These are phyloP conservation scores for Favolaschia claudopus DNA, from an alignment of 768 basidiomycete genomes.

Conservation along the genomic window DNA sequence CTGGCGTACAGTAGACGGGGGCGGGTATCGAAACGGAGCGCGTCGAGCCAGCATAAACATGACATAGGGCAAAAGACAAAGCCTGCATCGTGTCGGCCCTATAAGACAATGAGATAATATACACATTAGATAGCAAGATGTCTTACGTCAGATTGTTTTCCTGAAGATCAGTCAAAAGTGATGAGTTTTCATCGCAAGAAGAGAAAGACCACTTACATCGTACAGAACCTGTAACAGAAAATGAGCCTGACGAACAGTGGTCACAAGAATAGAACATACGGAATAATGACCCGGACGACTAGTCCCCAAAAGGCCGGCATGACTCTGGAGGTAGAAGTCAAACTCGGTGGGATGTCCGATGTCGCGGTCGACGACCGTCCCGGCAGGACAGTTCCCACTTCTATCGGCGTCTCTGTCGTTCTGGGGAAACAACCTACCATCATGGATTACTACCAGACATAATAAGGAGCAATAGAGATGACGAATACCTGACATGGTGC, in stretches of 20 bases:
- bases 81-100: conserved; percentile 76
- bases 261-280: conserved; percentile 37
- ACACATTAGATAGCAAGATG: not conserved
- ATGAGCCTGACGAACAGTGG: not conserved
- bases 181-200: not conserved
- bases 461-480: not conserved
- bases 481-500: conserved; percentile 63
- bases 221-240: conserved; percentile 44
- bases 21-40: conserved; percentile 88
- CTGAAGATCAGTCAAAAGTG: conserved; percentile 29
- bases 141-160: conserved; percentile 68
- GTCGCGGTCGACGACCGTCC: conserved; percentile 78
- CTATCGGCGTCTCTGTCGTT: conserved; percentile 57
- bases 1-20: conserved; percentile 77
- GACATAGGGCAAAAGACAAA: conserved; percentile 76
- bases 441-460: not conserved
- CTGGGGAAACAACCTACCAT: conserved; percentile 53
- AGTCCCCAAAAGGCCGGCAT: conserved; percentile 80
- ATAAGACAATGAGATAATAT: not conserved
- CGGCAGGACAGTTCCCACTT: conserved; percentile 78
- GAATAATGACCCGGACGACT: conserved; percentile 60
- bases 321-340: conserved; percentile 82
- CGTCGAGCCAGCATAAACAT: conserved; percentile 83
- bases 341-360: conserved; percentile 76
- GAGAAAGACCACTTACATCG: conserved; percentile 43